Base-by-base conservation (phyloP, 1,284 basidiomycete genomes). In the Cerioporus squamosus region DNA sequence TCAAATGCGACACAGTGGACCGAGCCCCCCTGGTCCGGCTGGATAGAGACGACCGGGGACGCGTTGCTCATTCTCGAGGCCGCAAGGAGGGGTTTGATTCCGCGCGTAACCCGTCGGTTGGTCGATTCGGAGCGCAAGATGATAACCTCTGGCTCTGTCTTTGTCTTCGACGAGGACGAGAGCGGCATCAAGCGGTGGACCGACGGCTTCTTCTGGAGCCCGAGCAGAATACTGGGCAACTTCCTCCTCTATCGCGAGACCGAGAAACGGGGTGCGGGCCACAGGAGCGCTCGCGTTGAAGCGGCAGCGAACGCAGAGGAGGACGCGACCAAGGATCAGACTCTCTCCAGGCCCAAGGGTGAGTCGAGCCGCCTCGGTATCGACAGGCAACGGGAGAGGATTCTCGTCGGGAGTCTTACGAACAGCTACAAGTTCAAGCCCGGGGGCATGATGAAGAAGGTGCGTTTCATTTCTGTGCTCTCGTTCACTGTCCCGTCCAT, bases 101-200 rank as follows among this genome's bases (percentile, higher is more conserved):
- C 96, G 2, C 85, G 95, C 56, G 93, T 99, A 42, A 96, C 94
- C n/a, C 86, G 97, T 36, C 86, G 97, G 31, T 83, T 99, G 51
- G 93, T 95, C 62, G 96, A 98, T 72, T 84, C 91, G 43, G 97
- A 99, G 75, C 85, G 93, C 59, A 91, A 88, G 67, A 93, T 97
- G 86, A 97, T 99, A 70, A 87, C 88, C 29, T 95, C 92, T 7
- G 97, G 97, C 57, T 92, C 93, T 3, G 94, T 99, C 31, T 99
- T 98, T 70, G 96, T 98, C 59, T 98, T 98, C 72, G 95, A 99
- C 74, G 96, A 98, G 78, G 90, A 94, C 67, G 95, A 98, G 75
- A 95, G 93, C 68, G 95, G 95, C 38, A 98, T 99, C 80, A 98
- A 97, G 78, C 85, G 97, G 50, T 98, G 97, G 96, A 99, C 97